Evolutionary conservation across 2,329 filamentous ascomycete genomes (phyloP), one percentile per base, ranked within the genome.

Genomic region (Pyrenophora graminea): DNA sequence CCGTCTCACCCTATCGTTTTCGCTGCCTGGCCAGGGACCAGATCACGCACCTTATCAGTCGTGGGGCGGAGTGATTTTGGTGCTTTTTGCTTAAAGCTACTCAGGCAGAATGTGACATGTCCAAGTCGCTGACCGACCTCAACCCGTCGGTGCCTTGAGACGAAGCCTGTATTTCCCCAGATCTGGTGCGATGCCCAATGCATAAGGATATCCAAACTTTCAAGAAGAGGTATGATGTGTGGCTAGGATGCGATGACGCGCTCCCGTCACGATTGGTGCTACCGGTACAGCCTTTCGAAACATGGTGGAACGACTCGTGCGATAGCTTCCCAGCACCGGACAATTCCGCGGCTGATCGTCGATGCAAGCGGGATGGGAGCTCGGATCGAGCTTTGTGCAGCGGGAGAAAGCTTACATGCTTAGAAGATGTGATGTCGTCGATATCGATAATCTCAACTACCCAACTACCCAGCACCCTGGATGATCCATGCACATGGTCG

Each of bases 141-240:
- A 50, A 59, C 61, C 58, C 53, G 55, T 63, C 55, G 64, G 57
- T 69, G 67, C 67, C 67, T 69, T 56, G 61, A 44, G 49, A 61
- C 46, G 21, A 45, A 59, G 58, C 64, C 64, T 60, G 48, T 39
- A 30, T n/a, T 51, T 40, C 49, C 49, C 58, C 53, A 38, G 18
- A 51, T 60, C 39, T 33, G 47, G 54, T 32, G 23, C 37, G 27
- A 21, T 53, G 21, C 49, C 59, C 48, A 64, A 61, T 62, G 58
- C 47, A 19, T 37, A 19, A 39, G 36, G 37, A 42, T 33, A 42
- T 33, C 37, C 38, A 53, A 47, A 56, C 48, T 38, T 49, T 46
- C 40, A 39, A 46, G 41, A 50, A 54, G 38, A 34, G 21, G 40
- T 40, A n/a, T 27, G n/a, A 30, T 25, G 23, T 39, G 40, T 48